Evolutionary conservation across 1,139 yeast genomes (phyloP), one percentile per base, ranked within the genome.

Genomic region (Diutina neorugosa): DNA sequence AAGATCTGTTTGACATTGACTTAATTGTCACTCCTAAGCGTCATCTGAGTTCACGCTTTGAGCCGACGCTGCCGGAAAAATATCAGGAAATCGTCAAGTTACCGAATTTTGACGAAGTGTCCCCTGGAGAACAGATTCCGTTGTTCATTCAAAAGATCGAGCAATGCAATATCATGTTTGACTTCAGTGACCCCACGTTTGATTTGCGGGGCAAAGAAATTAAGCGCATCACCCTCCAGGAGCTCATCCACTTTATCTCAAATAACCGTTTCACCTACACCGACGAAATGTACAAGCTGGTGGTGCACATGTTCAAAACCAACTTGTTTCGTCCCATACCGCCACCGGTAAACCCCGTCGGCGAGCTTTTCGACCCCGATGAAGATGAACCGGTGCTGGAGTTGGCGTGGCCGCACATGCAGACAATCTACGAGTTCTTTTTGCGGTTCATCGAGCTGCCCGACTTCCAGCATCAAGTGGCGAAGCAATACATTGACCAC

Each of bases 401-500:
- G 65, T 81, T 93, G 57, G 93, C 98, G 5, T 93, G 99, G 99
- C 96, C 98, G 4, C 99, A 93, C 67, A 93, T 94, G 97, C 96
- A 89, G 69, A 81, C 91, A 48, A 96, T 91, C 48, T 93, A 94
- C 70, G 98, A 93, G 66, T 89, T 93, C 63, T 93, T 93, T 65
- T 73, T 94, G 57, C 76, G 96, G 62, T 93, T 93, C 69, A 85
- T 93, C 57, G 98, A 93, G 69, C 84, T 93, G 58, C 95, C 96
- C 4, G 98, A 91, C 69, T 93, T 94, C 66, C 89, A 89, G 64
- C 96, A 91, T 63, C 90, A 89, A 57, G 75, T 87, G 57, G 98
- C 98, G 25, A 91, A 91, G 67, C 94, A 87, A 61, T 91, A 82
- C 65, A 90, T 93, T 61, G 98, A 93, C 67, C 98, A 91, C 63